Evolutionary conservation across 192 early-diverging fungal species (phyloP).

Genomic region (Backusella sp.): DNA sequence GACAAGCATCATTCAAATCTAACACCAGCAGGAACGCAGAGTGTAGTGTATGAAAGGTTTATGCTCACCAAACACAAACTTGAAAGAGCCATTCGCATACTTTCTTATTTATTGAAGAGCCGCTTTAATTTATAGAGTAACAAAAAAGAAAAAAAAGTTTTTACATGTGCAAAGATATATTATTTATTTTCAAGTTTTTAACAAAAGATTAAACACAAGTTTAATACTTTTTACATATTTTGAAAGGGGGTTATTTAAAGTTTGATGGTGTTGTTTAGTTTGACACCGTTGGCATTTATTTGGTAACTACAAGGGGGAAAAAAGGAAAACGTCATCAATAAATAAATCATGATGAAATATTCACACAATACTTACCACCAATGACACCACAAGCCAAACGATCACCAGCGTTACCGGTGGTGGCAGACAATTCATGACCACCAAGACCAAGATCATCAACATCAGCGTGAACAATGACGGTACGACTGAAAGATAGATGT

Average conservation of each 20-base stretch:
- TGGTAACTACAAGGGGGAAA: neutral
- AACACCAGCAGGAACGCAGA: too few relatives aligned
- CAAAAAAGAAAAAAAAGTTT: neutral
- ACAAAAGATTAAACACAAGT: neutral
- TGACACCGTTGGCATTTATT: constrained; percentile 1
- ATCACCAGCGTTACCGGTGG: constrained; percentile 87
- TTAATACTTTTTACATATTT: neutral
- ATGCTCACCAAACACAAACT: too few relatives aligned
- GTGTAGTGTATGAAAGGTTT: too few relatives aligned
- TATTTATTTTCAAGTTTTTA: neutral
- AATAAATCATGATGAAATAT: neutral
- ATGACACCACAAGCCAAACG: constrained; percentile 91
- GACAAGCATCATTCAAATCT: too few relatives aligned
- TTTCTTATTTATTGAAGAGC: too few relatives aligned
- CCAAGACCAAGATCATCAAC: constrained; percentile 86
- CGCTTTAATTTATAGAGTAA: neutral
- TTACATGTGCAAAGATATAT: neutral
- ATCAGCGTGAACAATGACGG: constrained; percentile 81
- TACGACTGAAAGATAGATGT: constrained; percentile 47
- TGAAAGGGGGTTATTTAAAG: neutral
- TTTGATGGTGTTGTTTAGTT: neutral
- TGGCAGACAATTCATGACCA: constrained; percentile 66
- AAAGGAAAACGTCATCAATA: neutral
- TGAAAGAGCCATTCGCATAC: too few relatives aligned
- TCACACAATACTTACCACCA: constrained; percentile 47